Percentiles rank a stretch among this genome's conserved stretches.
Evolutionary conservation across 192 early-diverging fungal genomes (phyloP).

Genomic region (Rhizophagus sp.): DNA sequence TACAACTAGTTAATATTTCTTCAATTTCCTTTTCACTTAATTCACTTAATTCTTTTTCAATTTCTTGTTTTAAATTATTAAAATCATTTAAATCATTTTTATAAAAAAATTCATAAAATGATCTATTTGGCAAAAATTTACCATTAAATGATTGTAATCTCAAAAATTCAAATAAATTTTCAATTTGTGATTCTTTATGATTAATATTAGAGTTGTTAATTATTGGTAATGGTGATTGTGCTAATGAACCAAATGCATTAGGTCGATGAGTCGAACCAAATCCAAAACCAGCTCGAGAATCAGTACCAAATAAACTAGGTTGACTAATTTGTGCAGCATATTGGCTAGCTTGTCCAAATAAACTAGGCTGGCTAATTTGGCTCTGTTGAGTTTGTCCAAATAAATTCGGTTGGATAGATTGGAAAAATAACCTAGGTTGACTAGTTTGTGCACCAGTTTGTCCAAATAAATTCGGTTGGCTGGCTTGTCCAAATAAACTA

Average conservation of each 20-base stretch:
- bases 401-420: too few species aligned
- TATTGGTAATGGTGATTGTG: background rate
- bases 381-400: too few species aligned
- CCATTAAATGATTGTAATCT: constrained; percentile 19
- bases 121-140: background rate
- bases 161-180: constrained; percentile 17
- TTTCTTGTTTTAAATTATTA: background rate
- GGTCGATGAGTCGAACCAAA: too few species aligned
- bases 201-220: background rate
- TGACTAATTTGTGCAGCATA: too few species aligned
- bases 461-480: too few species aligned
- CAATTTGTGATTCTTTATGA: background rate
- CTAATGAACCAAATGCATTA: background rate
- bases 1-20: background rate
- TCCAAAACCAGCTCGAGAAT: background rate
- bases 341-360: too few species aligned
- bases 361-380: too few species aligned
- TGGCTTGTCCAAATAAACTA: too few species aligned
- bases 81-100: background rate
- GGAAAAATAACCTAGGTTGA: too few species aligned
- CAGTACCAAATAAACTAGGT: too few species aligned
- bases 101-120: constrained; percentile 9
- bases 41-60: background rate
- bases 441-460: too few species aligned
- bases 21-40: background rate